Evolutionary conservation across 768 basidiomycete species (phyloP), one percentile per base, ranked within the genome.

Genomic region (Pilatotrama ljubarskyi): DNA sequence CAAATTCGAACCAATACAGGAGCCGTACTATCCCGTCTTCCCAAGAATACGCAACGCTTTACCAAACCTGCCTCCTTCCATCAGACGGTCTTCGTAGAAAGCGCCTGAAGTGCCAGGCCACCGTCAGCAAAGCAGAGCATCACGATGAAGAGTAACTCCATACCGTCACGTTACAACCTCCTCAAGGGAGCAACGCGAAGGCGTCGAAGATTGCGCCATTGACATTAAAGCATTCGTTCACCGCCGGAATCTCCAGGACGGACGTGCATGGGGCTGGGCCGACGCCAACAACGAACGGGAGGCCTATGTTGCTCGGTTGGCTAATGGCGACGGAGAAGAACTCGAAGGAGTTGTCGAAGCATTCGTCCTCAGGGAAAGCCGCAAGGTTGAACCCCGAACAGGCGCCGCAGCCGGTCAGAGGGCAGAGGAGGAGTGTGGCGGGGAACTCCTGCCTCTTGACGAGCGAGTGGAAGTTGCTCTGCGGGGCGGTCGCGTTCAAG

Each of bases 171-270:
- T 17, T 2, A 20, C 15, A 7, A 18, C 11, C 1, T 6, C 1
- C n/a, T 42, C 32, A 53, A 3, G 41, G 24, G 25, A 50, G n/a
- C 14, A 52, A 22, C 3, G 49, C 49, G 18, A 59, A 59, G 25
- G 38, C 26, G n/a, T 25, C 22, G 29, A 54, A 55, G 38, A 25
- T 20, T 29, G 5, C 47, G 41, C 14, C 20, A 18, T 55, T 54
- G 38, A 57, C 8, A 44, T 62, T 62, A 37, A 52, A 62, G 44
- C 61, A 62, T 11, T 35, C 40, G 55, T 62, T 62, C 6, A 57
- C 55, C 0, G 29, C 17, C 18, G 61, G 42, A 51, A 62, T 35
- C 26, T 57, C 50, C 9, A 26, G 8, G 37, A 50, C 18, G 4
- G 14, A 11, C 18, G 26, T n/a, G 41, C 59, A 61, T 5, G 51